phyloP scores from a whole-genome alignment of 768 basidiomycete species.

The Lepiota brunneoincarnata region DNA sequence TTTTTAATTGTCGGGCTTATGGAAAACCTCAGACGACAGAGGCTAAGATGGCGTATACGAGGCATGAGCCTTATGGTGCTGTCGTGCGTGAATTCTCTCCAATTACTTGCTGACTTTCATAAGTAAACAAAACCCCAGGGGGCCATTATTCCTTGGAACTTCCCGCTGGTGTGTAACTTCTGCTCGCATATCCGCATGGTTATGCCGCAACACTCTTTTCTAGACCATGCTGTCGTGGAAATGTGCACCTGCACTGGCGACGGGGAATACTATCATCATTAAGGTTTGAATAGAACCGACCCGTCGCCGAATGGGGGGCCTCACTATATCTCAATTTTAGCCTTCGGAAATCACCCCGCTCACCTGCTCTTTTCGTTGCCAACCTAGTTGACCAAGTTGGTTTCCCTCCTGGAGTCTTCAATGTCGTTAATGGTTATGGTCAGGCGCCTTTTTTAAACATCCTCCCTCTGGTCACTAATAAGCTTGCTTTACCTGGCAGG shows the following conservation, averaged over 20 bases:
- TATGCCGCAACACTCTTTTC: not conserved
- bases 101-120: not conserved
- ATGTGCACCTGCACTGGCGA: slow-evolving; percentile 72
- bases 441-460: not conserved
- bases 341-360: slow-evolving; percentile 77
- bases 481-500: slow-evolving; percentile 17
- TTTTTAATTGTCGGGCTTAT: too few species aligned
- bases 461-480: not conserved
- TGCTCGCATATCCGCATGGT: too few species aligned
- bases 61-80: slow-evolving; percentile 65
- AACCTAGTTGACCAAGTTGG: slow-evolving; percentile 68
- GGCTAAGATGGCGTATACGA: slow-evolving; percentile 61
- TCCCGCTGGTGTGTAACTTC: slow-evolving; percentile 26
- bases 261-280: slow-evolving; percentile 70
- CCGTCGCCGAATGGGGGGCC: not conserved
- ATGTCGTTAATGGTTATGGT: slow-evolving; percentile 69
- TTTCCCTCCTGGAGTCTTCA: slow-evolving; percentile 74
- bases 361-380: slow-evolving; percentile 50
- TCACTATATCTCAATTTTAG: slow-evolving; percentile 11
- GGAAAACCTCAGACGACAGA: slow-evolving; percentile 39
- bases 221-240: slow-evolving; percentile 64
- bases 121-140: slow-evolving; percentile 20
- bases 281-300: slow-evolving; percentile 33
- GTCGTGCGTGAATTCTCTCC: slow-evolving; percentile 25
- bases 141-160: slow-evolving; percentile 69